Conservation (phyloP, 805 yeast species). For the Teunomyces stri region DNA sequence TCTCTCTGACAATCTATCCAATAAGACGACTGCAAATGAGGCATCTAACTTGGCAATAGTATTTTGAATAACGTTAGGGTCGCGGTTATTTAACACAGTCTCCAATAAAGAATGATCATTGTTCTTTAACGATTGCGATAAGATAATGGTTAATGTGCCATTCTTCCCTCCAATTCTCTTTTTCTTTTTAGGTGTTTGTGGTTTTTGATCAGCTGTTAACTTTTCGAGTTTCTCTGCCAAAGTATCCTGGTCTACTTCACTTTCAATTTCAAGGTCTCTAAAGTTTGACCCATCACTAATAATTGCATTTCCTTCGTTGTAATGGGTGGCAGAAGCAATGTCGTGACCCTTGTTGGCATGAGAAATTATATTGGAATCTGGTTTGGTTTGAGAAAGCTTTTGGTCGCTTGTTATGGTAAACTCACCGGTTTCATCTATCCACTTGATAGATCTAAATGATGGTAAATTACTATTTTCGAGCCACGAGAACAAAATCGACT, state of each 20-base stretch:
- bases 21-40: constrained; percentile 46
- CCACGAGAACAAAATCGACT: constrained; percentile 52
- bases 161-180: constrained; percentile 53
- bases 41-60: constrained; percentile 51
- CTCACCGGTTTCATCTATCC: constrained; percentile 38
- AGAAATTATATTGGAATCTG: constrained; percentile 38
- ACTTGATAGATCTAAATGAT: constrained; percentile 52
- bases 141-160: constrained; percentile 69
- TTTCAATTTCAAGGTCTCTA: constrained; percentile 50
- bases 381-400: constrained; percentile 36
- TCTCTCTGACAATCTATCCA: constrained; percentile 53
- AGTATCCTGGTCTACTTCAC: constrained; percentile 44
- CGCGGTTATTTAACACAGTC: constrained; percentile 64
- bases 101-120: constrained; percentile 86
- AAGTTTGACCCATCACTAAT: constrained; percentile 65
- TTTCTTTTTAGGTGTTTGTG: constrained; percentile 23
- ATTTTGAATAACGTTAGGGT: constrained; percentile 47
- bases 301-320: constrained; percentile 60
- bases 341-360: constrained; percentile 49
- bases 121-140: constrained; percentile 83
- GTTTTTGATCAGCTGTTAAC: constrained; percentile 21
- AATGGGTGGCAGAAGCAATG: constrained; percentile 50
- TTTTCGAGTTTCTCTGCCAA: constrained; percentile 55
- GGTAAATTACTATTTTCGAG: constrained; percentile 59
- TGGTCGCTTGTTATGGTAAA: constrained; percentile 22